These are phyloP conservation scores for Talinum fruticosum DNA, from an alignment of 148 eudicot genomes.

Conservation along the genomic window DNA sequence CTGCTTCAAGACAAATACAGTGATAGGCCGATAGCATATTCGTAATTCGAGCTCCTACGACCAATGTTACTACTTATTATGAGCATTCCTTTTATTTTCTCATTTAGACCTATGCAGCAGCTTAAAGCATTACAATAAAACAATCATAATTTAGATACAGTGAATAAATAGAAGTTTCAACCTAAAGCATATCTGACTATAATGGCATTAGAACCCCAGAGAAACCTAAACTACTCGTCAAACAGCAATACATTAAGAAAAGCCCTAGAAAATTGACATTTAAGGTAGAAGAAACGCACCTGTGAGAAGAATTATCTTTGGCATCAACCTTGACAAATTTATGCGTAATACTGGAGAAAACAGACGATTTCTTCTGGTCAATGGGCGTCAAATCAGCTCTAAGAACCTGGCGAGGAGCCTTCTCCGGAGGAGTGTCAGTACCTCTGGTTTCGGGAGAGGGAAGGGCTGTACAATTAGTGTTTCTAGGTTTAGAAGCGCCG, in stretches of 20 bases:
- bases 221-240: neutral
- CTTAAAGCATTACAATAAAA: too few relatives aligned
- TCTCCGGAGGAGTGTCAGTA: conserved; percentile 91
- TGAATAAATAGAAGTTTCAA: too few relatives aligned
- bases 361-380: conserved; percentile 32
- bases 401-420: conserved; percentile 54
- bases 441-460: conserved; percentile 40
- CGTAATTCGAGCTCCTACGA: neutral
- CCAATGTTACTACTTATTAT: neutral
- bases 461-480: neutral
- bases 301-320: conserved; percentile 18
- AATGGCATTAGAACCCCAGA: neutral
- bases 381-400: conserved; percentile 35
- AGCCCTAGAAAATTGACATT: conserved; percentile 21
- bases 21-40: neutral
- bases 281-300: conserved; percentile 27
- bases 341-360: conserved; percentile 66
- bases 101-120: neutral
- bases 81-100: neutral
- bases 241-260: neutral
- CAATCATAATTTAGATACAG: neutral
- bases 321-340: conserved; percentile 58
- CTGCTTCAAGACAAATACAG: neutral
- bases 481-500: conserved; percentile 14
- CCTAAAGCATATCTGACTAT: neutral